Evolutionary conservation across 2,329 filamentous ascomycete genomes (phyloP), one percentile per base, ranked within the genome.

Genomic region (Simplicillium aogashimaense): DNA sequence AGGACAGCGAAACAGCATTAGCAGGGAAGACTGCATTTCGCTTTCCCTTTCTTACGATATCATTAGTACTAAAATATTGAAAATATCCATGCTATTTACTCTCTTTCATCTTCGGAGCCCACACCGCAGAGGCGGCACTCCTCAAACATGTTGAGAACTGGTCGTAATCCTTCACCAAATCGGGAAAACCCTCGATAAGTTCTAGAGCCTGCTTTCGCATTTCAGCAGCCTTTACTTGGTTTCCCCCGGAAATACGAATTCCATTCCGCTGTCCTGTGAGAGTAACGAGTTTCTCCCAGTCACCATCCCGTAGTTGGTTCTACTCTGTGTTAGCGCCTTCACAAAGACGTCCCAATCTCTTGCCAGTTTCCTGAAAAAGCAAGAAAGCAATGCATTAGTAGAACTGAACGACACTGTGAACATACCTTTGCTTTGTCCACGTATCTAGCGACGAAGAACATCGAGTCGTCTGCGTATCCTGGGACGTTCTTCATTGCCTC

Each of bases 381-480:
- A n/a, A 39, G 25, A 29, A 28, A 40, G 11, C 13, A 15, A n/a
- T n/a, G 32, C 32, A 14, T 34, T 34, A 34, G 7, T 16, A 16
- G 32, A 34, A 34, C 18, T 12, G 34, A 37, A 29, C 17, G 11
- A 17, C 13, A 35, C 20, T 32, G 37, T 25, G 20, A 25, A 33
- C 38, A 13, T 38, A 57, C 55, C 50, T 55, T 50, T 37, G 42
- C 52, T 18, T 41, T 38, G 17, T 36, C 30, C 2, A 49, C 41
- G 34, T 56, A 57, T 29, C 55, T 52, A 12, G 53, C 39, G 6
- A 56, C 44, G 31, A 53, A 56, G 37, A 58, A 45, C 45, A 58
- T 48, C 17, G 51, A 52, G 42, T 58, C 54, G 38, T 57, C 50
- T 9, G 51, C 52, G 30, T 57, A 58, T 14, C 50, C 53, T 2